Evolutionary conservation across 2,329 filamentous ascomycete species (phyloP), one percentile per base, ranked within the genome.

Genomic region (Fusarium poae): DNA sequence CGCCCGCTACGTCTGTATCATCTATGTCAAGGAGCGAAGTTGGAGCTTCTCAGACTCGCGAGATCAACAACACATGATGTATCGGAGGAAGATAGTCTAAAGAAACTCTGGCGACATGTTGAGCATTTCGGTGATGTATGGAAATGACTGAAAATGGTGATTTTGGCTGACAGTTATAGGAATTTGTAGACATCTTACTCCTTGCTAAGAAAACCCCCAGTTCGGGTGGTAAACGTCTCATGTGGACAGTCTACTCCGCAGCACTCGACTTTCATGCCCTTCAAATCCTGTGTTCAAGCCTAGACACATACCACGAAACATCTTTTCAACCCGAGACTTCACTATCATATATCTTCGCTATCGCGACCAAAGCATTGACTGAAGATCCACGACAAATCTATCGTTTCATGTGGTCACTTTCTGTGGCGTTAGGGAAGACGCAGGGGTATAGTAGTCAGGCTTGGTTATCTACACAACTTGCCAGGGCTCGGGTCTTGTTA

Each of bases 361-460:
- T 72, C 16, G 68, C 70, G 10, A 65, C 59, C 6, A 72, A 73
- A 9, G 70, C 62, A 3, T 57, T 73, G 0, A 21, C 43, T 1
- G 70, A 73, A 42, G 60, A 68, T 20, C 23, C 60, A 2, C 63
- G 68, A 1, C 71, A 73, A 6, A 62, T 66, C 1, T 73, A 63
- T 18, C 71, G 71, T 3, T 71, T 72, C 15, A 73, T 73, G 53
- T 73, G 71, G 70, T 69, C 71, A 0, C 42, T 73, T 2, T 72
- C 71, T 1, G 68, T 73, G 20, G 70, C 68, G 0, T 42, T 73
- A 5, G 56, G 43, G 11, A 68, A 68, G 18, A 44, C 43, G 2
- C 46, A 59, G 13, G 60, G 34, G 0, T 48, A 65, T n/a, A 25
- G 10, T 13, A 43, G 49, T 6, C 50, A 70, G 21, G 1, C 20